A percentile compares a stretch with the other conserved stretches of the same genome.
These are phyloP conservation scores for Irpex rosettiformis DNA, from an alignment of 1,284 basidiomycete genomes.

Conservation along the genomic window DNA sequence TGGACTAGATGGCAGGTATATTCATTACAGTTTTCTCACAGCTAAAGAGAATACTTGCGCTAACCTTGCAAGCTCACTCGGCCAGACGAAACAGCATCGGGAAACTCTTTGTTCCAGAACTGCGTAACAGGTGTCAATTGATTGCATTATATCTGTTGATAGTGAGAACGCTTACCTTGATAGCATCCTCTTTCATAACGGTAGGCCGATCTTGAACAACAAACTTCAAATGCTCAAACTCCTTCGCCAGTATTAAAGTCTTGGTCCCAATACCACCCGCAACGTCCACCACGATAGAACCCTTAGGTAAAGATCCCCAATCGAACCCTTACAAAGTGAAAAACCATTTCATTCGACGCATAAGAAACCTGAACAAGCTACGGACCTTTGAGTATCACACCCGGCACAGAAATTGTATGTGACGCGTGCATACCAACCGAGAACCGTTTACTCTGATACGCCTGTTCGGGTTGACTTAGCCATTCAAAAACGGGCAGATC, in stretches of 20 bases:
- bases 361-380: no score
- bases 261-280: slow-evolving; percentile 23
- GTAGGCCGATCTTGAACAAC: slow-evolving; percentile 20
- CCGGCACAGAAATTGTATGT: neutral
- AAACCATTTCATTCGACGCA: neutral
- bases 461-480: slow-evolving; percentile 5
- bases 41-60: neutral
- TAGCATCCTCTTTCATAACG: slow-evolving; percentile 14
- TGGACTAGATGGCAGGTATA: slow-evolving; percentile 15
- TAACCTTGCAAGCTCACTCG: slow-evolving; percentile 7
- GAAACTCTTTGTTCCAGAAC: slow-evolving; percentile 8
- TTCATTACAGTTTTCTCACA: neutral
- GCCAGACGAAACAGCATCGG: slow-evolving; percentile 5
- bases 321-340: slow-evolving; percentile 15
- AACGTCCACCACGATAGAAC: slow-evolving; percentile 21
- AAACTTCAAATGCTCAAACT: slow-evolving; percentile 20
- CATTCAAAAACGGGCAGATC: slow-evolving; percentile 6
- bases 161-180: slow-evolving; percentile 16
- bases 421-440: neutral
- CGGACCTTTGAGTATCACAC: neutral
- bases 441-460: neutral
- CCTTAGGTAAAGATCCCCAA: slow-evolving; percentile 13
- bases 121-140: neutral
- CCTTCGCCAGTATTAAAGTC: slow-evolving; percentile 19
- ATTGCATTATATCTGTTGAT: neutral